Evolutionary conservation across 1,139 yeast species (phyloP), one percentile per base, ranked within the genome.

Genomic region (Nakaseomyces glabratus): DNA sequence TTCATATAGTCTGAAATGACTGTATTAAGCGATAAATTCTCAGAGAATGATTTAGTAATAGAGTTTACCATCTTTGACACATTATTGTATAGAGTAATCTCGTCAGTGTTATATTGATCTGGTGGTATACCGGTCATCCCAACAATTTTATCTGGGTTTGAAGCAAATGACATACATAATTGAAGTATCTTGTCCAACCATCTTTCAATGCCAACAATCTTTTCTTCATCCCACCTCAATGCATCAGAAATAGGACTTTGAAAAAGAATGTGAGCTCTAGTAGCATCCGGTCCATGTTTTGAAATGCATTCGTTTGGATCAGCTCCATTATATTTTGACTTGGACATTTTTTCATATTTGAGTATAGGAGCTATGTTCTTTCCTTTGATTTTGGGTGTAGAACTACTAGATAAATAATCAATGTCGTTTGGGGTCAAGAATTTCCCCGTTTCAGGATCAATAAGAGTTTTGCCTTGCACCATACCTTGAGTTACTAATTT

Each of bases 261-360:
- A 63, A 90, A 90, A n/a, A 90, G 59, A 46, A 90, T 74, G 51
- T 88, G 95, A 0, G 97, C 97, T 42, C 98, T 69, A 0, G 90
- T 82, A 0, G 95, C 88, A 63, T 90, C 98, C 1, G 96, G 88
- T 2, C 98, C 98, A 57, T 84, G 84, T 30, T 65, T 66, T n/a
- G 53, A 55, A 20, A 90, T 86, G 46, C 90, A 82, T 38, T 70
- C 72, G 1, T 69, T 73, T 0, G 97, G 97, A 52, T 88, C 95
- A 3, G 84, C 95, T 11, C 98, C 98, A 51, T 90, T 90, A 51
- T 76, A 76, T 52, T 90, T 90, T 1, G 96, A 86, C 58, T 90
- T 90, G 1, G 97, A 86, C 98, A 90, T 90, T 54, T 90, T 90
- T 52, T 90, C 97, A 52, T 59, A 85, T 0, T 82, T 62, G 1